Evolutionary conservation across 78 protist species (phyloP).

Genomic region (Pigoraptor vietnamica): DNA sequence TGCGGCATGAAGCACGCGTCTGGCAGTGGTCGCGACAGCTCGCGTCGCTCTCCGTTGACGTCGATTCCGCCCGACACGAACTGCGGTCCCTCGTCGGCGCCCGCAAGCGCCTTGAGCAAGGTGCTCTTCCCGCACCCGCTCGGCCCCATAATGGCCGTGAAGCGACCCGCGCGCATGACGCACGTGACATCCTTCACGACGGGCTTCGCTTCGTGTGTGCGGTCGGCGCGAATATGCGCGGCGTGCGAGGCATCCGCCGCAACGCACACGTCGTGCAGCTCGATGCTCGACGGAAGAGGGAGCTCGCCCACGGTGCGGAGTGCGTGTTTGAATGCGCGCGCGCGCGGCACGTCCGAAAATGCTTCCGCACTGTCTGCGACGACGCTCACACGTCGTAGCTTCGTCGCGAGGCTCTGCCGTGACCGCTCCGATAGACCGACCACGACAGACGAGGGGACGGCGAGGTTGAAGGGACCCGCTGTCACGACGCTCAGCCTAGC

Average conservation of each 20-base stretch:
- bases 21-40: not conserved
- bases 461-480: too few species aligned
- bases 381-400: not conserved
- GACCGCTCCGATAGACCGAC: not conserved
- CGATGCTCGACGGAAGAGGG: not conserved
- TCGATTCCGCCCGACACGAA: not conserved
- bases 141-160: conserved; percentile 28
- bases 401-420: not conserved
- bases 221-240: not conserved
- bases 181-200: conserved; percentile 13
- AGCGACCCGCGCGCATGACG: not conserved
- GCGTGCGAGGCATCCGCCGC: not conserved
- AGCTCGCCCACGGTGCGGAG: not conserved
- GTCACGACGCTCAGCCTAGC: not conserved
- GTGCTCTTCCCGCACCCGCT: conserved; percentile 16
- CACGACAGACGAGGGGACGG: not conserved
- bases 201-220: not conserved
- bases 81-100: not conserved
- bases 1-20: conserved; percentile 27
- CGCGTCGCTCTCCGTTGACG: not conserved
- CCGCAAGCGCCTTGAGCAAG: not conserved
- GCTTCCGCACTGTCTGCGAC: not conserved
- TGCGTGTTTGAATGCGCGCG: not conserved
- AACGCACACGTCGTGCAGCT: not conserved
- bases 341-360: not conserved